These are phyloP conservation scores for Purpureocillium lavendulum DNA, from an alignment of 2,329 filamentous ascomycete genomes.

Conservation along the genomic window DNA sequence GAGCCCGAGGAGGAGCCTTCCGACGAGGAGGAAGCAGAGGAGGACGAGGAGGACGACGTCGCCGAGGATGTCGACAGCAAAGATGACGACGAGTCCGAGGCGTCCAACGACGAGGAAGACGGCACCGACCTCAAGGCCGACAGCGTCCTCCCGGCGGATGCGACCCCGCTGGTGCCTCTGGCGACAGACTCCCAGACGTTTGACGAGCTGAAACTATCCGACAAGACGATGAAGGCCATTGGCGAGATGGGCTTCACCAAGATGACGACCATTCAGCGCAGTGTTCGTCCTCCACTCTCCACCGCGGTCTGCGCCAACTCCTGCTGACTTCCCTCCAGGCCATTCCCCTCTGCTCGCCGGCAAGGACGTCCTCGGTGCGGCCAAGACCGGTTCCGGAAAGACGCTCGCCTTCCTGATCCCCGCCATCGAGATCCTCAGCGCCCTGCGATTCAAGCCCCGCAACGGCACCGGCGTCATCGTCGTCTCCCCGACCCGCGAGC, in stretches of 20 bases:
- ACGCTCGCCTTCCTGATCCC: conserved; percentile 92
- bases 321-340: conserved; percentile 27
- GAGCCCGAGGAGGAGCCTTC: conserved; percentile 9
- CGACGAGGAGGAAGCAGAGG: conserved; percentile 17
- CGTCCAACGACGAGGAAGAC: conserved; percentile 18
- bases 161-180: conserved; percentile 42
- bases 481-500: conserved; percentile 85
- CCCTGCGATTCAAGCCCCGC: conserved; percentile 86
- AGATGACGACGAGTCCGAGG: conserved; percentile 12
- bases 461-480: conserved; percentile 91
- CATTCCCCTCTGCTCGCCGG: conserved; percentile 86
- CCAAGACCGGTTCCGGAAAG: conserved; percentile 94
- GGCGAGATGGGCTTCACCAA: conserved; percentile 85
- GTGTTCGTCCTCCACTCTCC: conserved; percentile 22
- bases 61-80: conserved; percentile 13
- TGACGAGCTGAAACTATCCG: conserved; percentile 73
- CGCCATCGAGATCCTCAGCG: conserved; percentile 84
- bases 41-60: conserved; percentile 17
- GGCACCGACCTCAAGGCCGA: conserved; percentile 14
- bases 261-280: conserved; percentile 92
- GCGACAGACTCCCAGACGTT: conserved; percentile 63
- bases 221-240: conserved; percentile 83
- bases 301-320: neutral
- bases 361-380: conserved; percentile 86
- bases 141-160: conserved; percentile 23